phyloP scores from a whole-genome alignment of 257 asterid species.

The Rhazya stricta region DNA sequence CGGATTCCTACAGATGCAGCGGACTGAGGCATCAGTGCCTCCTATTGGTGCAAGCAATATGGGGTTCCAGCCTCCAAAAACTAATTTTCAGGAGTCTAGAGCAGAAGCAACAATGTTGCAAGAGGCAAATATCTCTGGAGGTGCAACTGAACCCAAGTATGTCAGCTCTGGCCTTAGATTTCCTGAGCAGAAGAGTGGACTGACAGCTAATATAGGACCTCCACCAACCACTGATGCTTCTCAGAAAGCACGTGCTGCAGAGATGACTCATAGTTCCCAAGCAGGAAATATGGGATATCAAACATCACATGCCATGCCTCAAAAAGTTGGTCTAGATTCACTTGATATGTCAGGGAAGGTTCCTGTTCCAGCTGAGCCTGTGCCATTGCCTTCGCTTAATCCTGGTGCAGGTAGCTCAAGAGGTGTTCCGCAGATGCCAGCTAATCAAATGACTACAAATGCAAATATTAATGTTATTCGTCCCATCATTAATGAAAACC shows the following conservation, averaged over 20 bases:
- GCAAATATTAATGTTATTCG: constrained; percentile 34
- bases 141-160: constrained; percentile 42
- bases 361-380: constrained; percentile 38
- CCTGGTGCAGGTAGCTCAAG: constrained; percentile 46
- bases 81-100: constrained; percentile 34
- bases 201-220: constrained; percentile 32
- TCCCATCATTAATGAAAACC: constrained; percentile 46
- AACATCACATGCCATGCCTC: constrained; percentile 38
- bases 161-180: constrained; percentile 30
- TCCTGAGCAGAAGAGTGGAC: constrained; percentile 48
- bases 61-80: constrained; percentile 44
- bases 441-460: constrained; percentile 36
- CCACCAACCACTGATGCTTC: constrained; percentile 25
- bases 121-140: constrained; percentile 37
- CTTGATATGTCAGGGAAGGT: constrained; percentile 34
- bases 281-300: constrained; percentile 50
- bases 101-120: constrained; percentile 35
- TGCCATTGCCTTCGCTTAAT: constrained; percentile 24
- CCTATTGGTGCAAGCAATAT: constrained; percentile 38
- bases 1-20: constrained; percentile 45
- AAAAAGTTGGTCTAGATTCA: constrained; percentile 35
- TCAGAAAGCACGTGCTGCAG: constrained; percentile 19
- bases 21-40: constrained; percentile 42
- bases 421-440: constrained; percentile 38
- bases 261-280: constrained; percentile 41